Conservation (phyloP, 2,329 filamentous ascomycete species). For the Dichotomopilus funicola region DNA sequence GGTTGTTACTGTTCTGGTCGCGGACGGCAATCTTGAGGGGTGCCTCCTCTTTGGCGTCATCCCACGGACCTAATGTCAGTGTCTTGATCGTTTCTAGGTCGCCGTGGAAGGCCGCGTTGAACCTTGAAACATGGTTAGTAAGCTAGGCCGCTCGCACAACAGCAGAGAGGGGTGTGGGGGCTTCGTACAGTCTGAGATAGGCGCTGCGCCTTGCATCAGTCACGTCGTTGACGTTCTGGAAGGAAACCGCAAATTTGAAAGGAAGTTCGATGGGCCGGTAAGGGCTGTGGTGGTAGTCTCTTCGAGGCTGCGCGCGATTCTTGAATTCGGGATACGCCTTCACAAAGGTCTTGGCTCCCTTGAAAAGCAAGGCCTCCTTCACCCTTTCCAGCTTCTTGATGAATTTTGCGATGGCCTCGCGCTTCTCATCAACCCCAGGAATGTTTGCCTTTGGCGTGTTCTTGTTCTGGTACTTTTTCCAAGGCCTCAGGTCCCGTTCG, state of each 20-base stretch:
- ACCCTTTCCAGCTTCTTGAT: constrained; percentile 49
- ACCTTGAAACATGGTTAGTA: constrained; percentile 34
- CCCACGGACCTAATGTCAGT: constrained; percentile 56
- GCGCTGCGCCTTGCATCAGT: constrained; percentile 49
- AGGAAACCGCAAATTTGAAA: constrained; percentile 47
- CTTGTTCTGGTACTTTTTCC: constrained; percentile 31
- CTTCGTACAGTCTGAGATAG: constrained; percentile 57
- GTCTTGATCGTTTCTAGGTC: constrained; percentile 59
- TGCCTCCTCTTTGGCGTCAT: constrained; percentile 42
- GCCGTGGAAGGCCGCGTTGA: constrained; percentile 68
- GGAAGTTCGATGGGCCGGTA: too few relatives aligned
- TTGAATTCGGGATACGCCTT: constrained; percentile 57
- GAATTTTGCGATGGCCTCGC: constrained; percentile 44
- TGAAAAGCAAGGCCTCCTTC: constrained; percentile 47
- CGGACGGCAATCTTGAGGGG: constrained; percentile 58
- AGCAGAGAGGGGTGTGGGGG: too few relatives aligned
- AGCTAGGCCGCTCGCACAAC: too few relatives aligned
- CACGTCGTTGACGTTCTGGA: constrained; percentile 47
- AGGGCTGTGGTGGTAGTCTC: not conserved
- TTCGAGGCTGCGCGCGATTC: not conserved
- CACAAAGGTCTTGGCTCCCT: constrained; percentile 59
- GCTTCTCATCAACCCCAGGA: constrained; percentile 44
- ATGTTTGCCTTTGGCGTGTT: constrained; percentile 27
- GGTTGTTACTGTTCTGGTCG: constrained; percentile 46
- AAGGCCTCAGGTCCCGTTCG: constrained; percentile 24